Percentiles rank a stretch among this genome's conserved stretches.
Conservation (phyloP, 768 basidiomycete genomes). For the Fomitopsis pulvina region DNA sequence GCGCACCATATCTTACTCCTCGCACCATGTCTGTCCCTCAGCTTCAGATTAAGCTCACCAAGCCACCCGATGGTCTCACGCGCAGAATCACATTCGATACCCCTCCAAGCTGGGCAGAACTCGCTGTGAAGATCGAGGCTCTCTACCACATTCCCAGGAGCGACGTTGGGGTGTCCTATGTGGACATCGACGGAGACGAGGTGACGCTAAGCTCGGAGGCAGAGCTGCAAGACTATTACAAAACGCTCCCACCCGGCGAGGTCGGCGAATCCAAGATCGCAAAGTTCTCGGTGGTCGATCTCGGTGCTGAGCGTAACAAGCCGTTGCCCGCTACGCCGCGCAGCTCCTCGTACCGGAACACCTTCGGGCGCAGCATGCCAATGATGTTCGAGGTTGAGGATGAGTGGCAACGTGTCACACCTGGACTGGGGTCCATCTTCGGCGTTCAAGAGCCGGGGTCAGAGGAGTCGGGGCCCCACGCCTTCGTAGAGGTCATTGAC, state of each 20-base stretch:
- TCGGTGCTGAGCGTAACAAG: constrained; percentile 32
- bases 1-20: constrained; percentile 7
- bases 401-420: constrained; percentile 55
- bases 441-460: constrained; percentile 19
- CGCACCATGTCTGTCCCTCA: constrained; percentile 38
- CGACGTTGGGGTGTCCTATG: constrained; percentile 61
- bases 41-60: constrained; percentile 70
- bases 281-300: constrained; percentile 61
- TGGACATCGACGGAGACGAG: constrained; percentile 68
- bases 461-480: constrained; percentile 43
- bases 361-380: constrained; percentile 47
- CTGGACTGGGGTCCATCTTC: constrained; percentile 32
- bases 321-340: constrained; percentile 26
- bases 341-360: constrained; percentile 41
- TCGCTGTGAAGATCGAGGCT: constrained; percentile 50
- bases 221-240: constrained; percentile 72
- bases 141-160: constrained; percentile 51
- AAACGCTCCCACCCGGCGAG: constrained; percentile 17
- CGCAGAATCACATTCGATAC: constrained; percentile 51
- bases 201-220: constrained; percentile 73
- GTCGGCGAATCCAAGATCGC: constrained; percentile 26
- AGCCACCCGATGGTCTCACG: constrained; percentile 43
- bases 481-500: constrained; percentile 54
- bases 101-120: constrained; percentile 48
- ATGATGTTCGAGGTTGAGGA: constrained; percentile 41